Evolutionary conservation across 345 rosid species (phyloP), one percentile per base, ranked within the genome.

Genomic region (Eucalyptus cloeziana): DNA sequence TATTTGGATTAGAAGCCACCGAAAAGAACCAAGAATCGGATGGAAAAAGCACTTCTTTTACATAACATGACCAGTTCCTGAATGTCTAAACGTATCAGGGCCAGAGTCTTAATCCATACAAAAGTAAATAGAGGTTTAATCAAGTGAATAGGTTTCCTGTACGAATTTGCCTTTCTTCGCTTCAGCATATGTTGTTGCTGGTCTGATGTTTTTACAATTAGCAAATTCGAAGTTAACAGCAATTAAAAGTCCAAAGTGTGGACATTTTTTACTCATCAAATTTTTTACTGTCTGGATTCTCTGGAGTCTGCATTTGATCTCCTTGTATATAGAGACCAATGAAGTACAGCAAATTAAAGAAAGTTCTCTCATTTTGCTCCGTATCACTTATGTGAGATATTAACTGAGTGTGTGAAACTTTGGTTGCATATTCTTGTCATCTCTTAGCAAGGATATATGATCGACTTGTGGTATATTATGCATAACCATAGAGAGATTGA

Each of bases 301-400:
- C 47, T 76, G 83, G 83, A 0, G 0, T 37, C 81, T 37, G 83
- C 83, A 76, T 76, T 0, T 5, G 83, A 76, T 76, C 47, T 0
- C 83, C 83, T 76, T 76, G 85, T 11, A 76, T 37, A 76, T 76
- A 21, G 85, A 21, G 85, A 76, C 30, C 47, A 76, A 40, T 76
- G 2, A 76, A 40, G 85, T 2, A 6, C 85, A 76, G 85, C 15
- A 76, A 21, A 76, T 21, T 11, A 76, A 40, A 76, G 85, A 11
- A 76, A 76, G 47, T 76, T 76, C 45, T 40, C 47, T 76, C 47
- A 40, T 76, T 21, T 40, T 76, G 47, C 85, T 76, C 85, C 30
- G 21, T 21, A 37, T 76, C 85, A 76, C 15, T 21, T 76, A 0
- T 37, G 47, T 0, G 47, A 37, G 47, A 76, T 37, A 37, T 10